These are phyloP conservation scores for Avena insularis DNA, from an alignment of 176 grass and related monocot genomes.

Conservation along the genomic window DNA sequence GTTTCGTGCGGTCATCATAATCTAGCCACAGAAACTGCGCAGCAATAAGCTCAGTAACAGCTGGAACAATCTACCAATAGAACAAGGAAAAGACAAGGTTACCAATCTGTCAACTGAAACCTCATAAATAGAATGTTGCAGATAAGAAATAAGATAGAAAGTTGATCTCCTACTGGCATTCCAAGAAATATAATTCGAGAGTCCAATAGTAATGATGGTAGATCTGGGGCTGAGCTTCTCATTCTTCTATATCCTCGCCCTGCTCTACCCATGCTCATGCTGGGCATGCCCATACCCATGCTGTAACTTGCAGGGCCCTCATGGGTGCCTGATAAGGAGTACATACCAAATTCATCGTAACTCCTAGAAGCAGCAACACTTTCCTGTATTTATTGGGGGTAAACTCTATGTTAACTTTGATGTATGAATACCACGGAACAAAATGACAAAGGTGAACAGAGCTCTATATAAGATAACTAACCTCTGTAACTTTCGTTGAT, in stretches of 20 bases:
- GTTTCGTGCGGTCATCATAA: constrained; percentile 78
- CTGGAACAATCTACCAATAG: constrained; percentile 52
- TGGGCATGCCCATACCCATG: constrained; percentile 72
- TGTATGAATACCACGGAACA: neutral
- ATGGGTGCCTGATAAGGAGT: constrained; percentile 59
- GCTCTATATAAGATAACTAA: constrained; percentile 11
- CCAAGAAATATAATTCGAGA: constrained; percentile 80
- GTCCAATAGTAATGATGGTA: constrained; percentile 88
- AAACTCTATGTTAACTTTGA: constrained; percentile 19
- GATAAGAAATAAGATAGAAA: constrained; percentile 2
- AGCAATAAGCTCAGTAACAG: constrained; percentile 87
- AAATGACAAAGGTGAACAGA: neutral
- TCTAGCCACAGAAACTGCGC: constrained; percentile 89
- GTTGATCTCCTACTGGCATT: constrained; percentile 73
- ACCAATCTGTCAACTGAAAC: constrained; percentile 26
- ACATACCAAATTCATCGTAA: constrained; percentile 80
- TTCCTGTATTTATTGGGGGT: constrained; percentile 58
- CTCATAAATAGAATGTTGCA: neutral
- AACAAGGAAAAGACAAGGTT: constrained; percentile 10
- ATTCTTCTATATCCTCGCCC: constrained; percentile 65
- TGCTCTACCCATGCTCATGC: constrained; percentile 72
- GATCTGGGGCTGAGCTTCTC: constrained; percentile 84
- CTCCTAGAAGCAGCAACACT: constrained; percentile 69
- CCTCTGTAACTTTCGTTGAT: constrained; percentile 71
- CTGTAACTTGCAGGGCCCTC: constrained; percentile 66